phyloP scores from a whole-genome alignment of 768 basidiomycete species.

The Cystobasidium onofrii region DNA sequence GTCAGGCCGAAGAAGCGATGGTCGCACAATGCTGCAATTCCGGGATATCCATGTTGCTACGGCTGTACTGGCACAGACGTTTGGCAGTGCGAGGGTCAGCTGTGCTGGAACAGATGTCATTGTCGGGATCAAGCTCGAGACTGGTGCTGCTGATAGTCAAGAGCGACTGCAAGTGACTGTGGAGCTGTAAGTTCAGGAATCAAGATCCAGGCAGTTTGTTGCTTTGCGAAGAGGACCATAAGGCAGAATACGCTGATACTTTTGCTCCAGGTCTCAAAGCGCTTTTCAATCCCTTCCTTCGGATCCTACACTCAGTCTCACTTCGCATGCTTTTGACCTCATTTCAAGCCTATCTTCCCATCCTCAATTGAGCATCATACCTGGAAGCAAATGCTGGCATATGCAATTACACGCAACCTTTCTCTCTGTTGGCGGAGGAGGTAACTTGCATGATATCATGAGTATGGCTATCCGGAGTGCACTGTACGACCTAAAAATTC shows the following conservation, averaged over 20 bases:
- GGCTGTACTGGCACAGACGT: slow-evolving; percentile 15
- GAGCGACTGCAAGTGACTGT: slow-evolving; percentile 14
- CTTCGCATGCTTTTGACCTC: slow-evolving; percentile 15
- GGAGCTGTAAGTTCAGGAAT: slow-evolving; percentile 16
- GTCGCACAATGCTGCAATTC: slow-evolving; percentile 7
- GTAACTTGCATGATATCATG: slow-evolving; percentile 31
- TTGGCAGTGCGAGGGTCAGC: slow-evolving; percentile 16
- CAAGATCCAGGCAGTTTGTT: background rate
- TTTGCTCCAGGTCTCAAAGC: background rate
- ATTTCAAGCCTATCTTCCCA: background rate
- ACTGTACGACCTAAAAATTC: slow-evolving; percentile 31
- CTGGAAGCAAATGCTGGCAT: slow-evolving; percentile 19
- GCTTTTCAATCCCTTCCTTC: slow-evolving; percentile 22
- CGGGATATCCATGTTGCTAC: slow-evolving; percentile 17
- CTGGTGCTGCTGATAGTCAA: background rate
- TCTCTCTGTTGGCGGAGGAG: slow-evolving; percentile 25
- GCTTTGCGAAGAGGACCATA: background rate
- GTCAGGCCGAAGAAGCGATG: slow-evolving; percentile 12
- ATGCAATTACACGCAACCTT: slow-evolving; percentile 19
- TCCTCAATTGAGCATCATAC: slow-evolving; percentile 31
- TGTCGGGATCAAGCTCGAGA: slow-evolving; percentile 30
- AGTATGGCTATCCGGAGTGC: slow-evolving; percentile 16
- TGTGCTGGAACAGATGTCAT: slow-evolving; percentile 28
- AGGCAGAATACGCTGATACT: background rate
- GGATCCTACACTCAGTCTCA: slow-evolving; percentile 25